These are phyloP conservation scores for Clonostachys byssicola DNA, from an alignment of 2,329 filamentous ascomycete species.

Conservation along the genomic window DNA sequence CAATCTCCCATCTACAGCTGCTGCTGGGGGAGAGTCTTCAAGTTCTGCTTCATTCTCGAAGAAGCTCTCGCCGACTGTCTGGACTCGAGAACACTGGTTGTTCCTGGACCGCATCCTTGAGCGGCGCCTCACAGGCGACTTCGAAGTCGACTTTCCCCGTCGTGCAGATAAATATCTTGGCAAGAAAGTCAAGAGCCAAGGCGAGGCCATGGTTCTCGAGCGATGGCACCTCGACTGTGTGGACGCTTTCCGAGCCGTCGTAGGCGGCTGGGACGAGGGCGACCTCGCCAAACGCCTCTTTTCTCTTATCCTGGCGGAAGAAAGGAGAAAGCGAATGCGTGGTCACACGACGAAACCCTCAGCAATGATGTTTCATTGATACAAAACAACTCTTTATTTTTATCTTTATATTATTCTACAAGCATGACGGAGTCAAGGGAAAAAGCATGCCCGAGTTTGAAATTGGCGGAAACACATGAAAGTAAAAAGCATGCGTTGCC, in stretches of 20 bases:
- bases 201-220: constrained; percentile 41
- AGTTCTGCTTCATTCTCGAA: background rate
- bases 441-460: too few relatives aligned
- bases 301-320: constrained; percentile 45
- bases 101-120: constrained; percentile 47
- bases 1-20: background rate
- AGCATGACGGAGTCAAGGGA: background rate
- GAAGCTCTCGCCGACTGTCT: constrained; percentile 34
- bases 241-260: constrained; percentile 43
- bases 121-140: constrained; percentile 35
- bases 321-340: constrained; percentile 16
- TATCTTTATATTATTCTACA: background rate
- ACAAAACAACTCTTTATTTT: background rate
- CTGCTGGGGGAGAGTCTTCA: too few relatives aligned
- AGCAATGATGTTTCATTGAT: constrained; percentile 23
- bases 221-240: constrained; percentile 55
- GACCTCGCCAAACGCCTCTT: constrained; percentile 48
- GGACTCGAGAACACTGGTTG: constrained; percentile 50
- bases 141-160: constrained; percentile 17
- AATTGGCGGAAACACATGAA: too few relatives aligned
- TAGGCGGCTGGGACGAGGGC: constrained; percentile 45
- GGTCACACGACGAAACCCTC: constrained; percentile 4
- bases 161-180: constrained; percentile 31
- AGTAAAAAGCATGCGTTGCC: too few relatives aligned
- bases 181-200: constrained; percentile 41